Conservation (phyloP, 306 rosid genomes). For the Spatholobus suberectus region DNA sequence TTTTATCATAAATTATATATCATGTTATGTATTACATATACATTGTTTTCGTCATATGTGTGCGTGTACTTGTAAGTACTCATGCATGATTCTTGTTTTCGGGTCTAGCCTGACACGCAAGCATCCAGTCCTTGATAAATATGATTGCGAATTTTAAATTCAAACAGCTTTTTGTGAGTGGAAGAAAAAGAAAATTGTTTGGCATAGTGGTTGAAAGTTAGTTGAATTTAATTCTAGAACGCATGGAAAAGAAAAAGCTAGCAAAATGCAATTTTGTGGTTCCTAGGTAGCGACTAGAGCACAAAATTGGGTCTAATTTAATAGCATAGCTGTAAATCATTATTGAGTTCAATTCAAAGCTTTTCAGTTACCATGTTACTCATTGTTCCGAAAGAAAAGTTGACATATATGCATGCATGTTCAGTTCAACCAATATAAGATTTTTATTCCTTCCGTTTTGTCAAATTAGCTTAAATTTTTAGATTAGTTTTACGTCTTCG, state of each 20-base stretch:
- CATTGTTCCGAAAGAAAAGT: not conserved
- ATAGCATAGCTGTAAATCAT: too few species aligned
- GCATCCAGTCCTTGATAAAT: not conserved
- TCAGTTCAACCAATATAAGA: not conserved
- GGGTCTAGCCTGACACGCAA: not conserved
- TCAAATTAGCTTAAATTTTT: not conserved
- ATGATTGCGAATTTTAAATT: not conserved
- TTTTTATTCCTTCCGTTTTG: not conserved
- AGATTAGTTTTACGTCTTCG: not conserved
- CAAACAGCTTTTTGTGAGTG: not conserved
- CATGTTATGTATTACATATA: not conserved
- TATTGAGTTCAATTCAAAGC: not conserved
- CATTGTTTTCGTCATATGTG: not conserved
- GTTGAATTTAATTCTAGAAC: not conserved
- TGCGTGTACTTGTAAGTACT: not conserved
- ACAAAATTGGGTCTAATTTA: not conserved
- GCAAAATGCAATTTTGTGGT: too few species aligned
- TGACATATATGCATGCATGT: not conserved
- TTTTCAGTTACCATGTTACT: not conserved
- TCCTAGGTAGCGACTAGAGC: too few species aligned
- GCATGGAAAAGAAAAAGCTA: not conserved
- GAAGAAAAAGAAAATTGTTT: not conserved
- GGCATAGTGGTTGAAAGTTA: not conserved
- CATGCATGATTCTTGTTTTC: conserved; percentile 7
- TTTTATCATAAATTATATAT: not conserved